Evolutionary conservation across 1,139 yeast genomes (phyloP).

Genomic region (Kurtzmaniella natalensis): DNA sequence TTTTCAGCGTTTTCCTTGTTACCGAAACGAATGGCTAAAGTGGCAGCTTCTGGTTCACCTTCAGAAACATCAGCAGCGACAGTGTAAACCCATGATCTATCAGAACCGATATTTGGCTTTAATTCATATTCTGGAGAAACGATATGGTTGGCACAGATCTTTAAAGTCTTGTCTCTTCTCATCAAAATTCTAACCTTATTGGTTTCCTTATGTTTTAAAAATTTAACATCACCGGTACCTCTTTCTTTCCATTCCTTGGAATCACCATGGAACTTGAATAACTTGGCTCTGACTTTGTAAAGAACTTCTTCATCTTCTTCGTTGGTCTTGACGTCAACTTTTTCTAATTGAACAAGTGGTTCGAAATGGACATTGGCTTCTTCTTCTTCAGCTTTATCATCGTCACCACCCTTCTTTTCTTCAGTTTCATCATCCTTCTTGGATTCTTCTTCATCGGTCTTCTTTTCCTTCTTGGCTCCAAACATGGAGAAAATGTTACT

Average conservation of each 20-base stretch:
- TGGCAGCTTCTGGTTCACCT: conserved; percentile 94
- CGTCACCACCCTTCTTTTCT: conserved; percentile 37
- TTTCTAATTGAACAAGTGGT: conserved; percentile 91
- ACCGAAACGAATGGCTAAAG: conserved; percentile 96
- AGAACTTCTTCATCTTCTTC: conserved; percentile 93
- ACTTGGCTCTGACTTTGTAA: conserved; percentile 88
- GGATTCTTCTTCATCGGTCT: conserved; percentile 39
- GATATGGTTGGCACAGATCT: conserved; percentile 96
- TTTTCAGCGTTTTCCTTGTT: conserved; percentile 95
- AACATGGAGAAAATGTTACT: conserved; percentile 85
- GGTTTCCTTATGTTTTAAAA: conserved; percentile 80
- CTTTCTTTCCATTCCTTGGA: conserved; percentile 98
- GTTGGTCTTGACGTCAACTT: conserved; percentile 94
- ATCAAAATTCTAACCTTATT: conserved; percentile 84
- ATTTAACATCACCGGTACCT: conserved; percentile 98
- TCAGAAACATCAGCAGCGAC: conserved; percentile 94
- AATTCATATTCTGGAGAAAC: conserved; percentile 80
- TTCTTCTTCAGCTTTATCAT: conserved; percentile 73
- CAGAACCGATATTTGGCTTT: conserved; percentile 93
- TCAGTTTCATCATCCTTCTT: conserved; percentile 32
- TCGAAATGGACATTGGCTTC: conserved; percentile 95
- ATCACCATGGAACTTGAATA: conserved; percentile 82
- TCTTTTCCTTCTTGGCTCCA: conserved; percentile 74
- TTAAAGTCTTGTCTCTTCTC: conserved; percentile 98
- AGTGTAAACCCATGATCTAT: conserved; percentile 96